Evolutionary conservation across 768 basidiomycete genomes (phyloP).

Genomic region (Suillus subaureus): DNA sequence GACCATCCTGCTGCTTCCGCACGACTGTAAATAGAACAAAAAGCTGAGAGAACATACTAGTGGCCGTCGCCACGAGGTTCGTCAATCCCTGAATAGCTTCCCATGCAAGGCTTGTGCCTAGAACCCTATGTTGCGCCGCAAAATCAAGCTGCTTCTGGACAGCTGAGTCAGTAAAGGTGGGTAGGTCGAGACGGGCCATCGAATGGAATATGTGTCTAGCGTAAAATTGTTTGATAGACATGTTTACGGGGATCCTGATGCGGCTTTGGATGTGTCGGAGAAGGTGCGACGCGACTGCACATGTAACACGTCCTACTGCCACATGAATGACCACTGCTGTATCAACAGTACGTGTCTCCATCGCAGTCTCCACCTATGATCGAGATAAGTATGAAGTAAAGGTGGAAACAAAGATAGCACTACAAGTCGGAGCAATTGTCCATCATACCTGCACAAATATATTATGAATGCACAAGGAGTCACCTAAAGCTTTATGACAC

Average conservation of each 20-base stretch:
- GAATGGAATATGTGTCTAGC: slow-evolving; percentile 64
- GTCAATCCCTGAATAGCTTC: slow-evolving; percentile 51
- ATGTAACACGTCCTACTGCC: slow-evolving; percentile 55
- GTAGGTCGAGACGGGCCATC: slow-evolving; percentile 73
- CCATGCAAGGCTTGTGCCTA: slow-evolving; percentile 55
- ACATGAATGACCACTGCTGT: slow-evolving; percentile 54
- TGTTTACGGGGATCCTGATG: slow-evolving; percentile 54
- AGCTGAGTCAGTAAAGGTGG: slow-evolving; percentile 69
- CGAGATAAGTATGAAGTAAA: slow-evolving; percentile 16
- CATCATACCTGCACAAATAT: slow-evolving; percentile 52
- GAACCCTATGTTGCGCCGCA: slow-evolving; percentile 39
- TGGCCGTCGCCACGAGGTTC: slow-evolving; percentile 42
- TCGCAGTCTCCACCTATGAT: slow-evolving; percentile 60
- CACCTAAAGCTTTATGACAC: slow-evolving; percentile 16
- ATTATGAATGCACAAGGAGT: slow-evolving; percentile 2
- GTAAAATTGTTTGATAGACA: slow-evolving; percentile 61
- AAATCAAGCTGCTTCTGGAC: slow-evolving; percentile 66
- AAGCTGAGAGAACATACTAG: slow-evolving; percentile 59
- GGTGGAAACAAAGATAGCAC: slow-evolving; percentile 18
- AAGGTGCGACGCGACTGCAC: slow-evolving; percentile 48
- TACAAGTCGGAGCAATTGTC: slow-evolving; percentile 67
- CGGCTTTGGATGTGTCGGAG: slow-evolving; percentile 41
- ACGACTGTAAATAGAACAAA: slow-evolving; percentile 61
- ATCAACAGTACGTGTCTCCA: slow-evolving; percentile 65
- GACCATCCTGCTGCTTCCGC: slow-evolving; percentile 61